phyloP scores from a whole-genome alignment of 1,284 basidiomycete genomes.

The Papiliotrema flavescens region DNA sequence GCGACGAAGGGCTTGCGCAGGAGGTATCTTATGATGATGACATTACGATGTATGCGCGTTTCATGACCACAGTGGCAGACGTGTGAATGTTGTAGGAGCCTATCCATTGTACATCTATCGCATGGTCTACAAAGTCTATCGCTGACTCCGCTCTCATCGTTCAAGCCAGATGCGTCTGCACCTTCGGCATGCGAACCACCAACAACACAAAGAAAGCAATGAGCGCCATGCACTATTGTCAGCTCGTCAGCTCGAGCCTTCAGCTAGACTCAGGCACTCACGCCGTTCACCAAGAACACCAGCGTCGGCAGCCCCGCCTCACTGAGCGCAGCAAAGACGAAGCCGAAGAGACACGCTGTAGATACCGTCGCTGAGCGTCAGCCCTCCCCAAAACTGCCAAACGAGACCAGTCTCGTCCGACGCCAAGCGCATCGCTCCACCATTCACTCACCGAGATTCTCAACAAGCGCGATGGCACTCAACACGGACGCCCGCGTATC shows the following conservation, averaged over 20 bases:
- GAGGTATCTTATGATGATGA: not conserved
- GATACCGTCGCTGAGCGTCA: conserved; percentile 26
- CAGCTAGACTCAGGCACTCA: conserved; percentile 12
- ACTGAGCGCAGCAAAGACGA: conserved; percentile 30
- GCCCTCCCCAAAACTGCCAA: not conserved
- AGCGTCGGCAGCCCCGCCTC: conserved; percentile 27
- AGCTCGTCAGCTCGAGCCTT: not conserved
- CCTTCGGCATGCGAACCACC: conserved; percentile 33
- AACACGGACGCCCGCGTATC: conserved; percentile 39
- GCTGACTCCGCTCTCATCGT: too few relatives aligned
- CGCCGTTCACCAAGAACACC: conserved; percentile 38
- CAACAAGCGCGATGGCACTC: conserved; percentile 43
- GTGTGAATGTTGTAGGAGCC: not conserved
- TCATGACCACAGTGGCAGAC: not conserved
- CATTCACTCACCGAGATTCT: conserved; percentile 35
- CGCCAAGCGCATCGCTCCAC: too few relatives aligned
- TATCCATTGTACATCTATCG: not conserved
- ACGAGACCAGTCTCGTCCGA: too few relatives aligned
- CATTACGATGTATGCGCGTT: not conserved
- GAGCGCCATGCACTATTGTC: not conserved
- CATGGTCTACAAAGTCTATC: too few relatives aligned
- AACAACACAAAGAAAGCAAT: conserved; percentile 17
- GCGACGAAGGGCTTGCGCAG: not conserved
- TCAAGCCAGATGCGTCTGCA: not conserved
- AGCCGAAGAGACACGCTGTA: conserved; percentile 37